A percentile compares a stretch with the other conserved stretches of the same genome.
phyloP scores from a whole-genome alignment of 352 stramenopile species.

The Phytophthora cactorum region DNA sequence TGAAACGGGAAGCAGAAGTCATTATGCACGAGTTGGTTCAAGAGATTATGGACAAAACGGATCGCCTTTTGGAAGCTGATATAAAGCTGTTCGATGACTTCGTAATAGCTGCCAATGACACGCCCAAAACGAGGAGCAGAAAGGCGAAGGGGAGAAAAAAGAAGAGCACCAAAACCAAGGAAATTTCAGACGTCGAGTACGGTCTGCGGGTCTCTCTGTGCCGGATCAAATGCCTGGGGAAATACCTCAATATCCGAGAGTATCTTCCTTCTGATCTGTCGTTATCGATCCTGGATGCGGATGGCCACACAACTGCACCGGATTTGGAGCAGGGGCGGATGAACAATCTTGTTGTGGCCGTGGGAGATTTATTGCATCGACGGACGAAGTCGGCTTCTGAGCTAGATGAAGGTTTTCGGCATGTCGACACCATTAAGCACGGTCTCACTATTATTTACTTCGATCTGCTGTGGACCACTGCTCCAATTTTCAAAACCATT shows the following conservation, averaged over 20 bases:
- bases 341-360: conserved; percentile 35
- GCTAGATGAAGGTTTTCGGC: conserved; percentile 57
- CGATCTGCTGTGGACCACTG: conserved; percentile 79
- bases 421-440: conserved; percentile 71
- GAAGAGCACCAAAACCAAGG: conserved; percentile 45
- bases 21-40: conserved; percentile 79
- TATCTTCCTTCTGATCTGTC: conserved; percentile 51
- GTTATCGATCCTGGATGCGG: conserved; percentile 4
- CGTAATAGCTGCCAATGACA: conserved; percentile 17
- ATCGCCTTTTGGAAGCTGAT: conserved; percentile 62
- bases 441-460: conserved; percentile 72
- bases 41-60: conserved; percentile 68
- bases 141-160: conserved; percentile 38
- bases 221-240: conserved; percentile 66
- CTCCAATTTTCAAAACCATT: conserved; percentile 58
- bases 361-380: conserved; percentile 58
- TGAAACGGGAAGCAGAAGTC: conserved; percentile 81
- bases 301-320: not conserved
- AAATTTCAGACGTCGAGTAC: conserved; percentile 75
- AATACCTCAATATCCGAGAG: conserved; percentile 68
- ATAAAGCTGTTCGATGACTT: conserved; percentile 38
- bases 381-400: conserved; percentile 52
- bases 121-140: conserved; percentile 34
- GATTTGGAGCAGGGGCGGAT: conserved; percentile 37
- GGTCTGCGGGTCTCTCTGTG: conserved; percentile 64